Percentiles rank a stretch among this genome's conserved stretches.
phyloP scores from a whole-genome alignment of 2,329 filamentous ascomycete genomes.

The Alternaria atra region DNA sequence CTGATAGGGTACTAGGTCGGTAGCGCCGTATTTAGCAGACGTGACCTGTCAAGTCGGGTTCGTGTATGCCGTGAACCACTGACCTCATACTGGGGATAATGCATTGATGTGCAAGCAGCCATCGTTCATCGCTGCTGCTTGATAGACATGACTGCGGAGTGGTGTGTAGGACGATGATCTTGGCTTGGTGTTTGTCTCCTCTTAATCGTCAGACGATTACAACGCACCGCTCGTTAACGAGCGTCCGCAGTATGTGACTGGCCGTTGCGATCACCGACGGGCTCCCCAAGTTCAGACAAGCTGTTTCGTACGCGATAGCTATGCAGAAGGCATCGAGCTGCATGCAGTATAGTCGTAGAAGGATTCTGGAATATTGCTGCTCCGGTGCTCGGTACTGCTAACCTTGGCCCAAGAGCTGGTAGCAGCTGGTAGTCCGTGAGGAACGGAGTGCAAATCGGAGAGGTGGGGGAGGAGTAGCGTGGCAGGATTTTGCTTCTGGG shows the following conservation, averaged over 20 bases:
- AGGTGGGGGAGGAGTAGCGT: constrained; percentile 16
- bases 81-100: constrained; percentile 22
- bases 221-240: constrained; percentile 1
- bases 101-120: constrained; percentile 5
- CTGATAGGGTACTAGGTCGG: constrained; percentile 26
- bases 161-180: not conserved
- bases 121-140: not conserved
- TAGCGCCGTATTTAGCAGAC: constrained; percentile 26
- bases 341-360: constrained; percentile 17
- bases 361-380: constrained; percentile 27
- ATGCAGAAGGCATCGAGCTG: not conserved
- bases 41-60: constrained; percentile 21
- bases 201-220: not conserved
- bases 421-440: constrained; percentile 17
- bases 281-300: constrained; percentile 2
- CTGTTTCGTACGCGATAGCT: constrained; percentile 1
- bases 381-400: constrained; percentile 6
- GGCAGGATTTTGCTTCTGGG: constrained; percentile 38
- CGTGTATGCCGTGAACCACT: constrained; percentile 11
- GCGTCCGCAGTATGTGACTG: not conserved
- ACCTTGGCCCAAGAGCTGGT: constrained; percentile 9
- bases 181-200: not conserved
- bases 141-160: not conserved
- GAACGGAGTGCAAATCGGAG: constrained; percentile 16
- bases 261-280: constrained; percentile 2